Conservation (phyloP, 1,284 basidiomycete species). For the Heterobasidion occidentale region DNA sequence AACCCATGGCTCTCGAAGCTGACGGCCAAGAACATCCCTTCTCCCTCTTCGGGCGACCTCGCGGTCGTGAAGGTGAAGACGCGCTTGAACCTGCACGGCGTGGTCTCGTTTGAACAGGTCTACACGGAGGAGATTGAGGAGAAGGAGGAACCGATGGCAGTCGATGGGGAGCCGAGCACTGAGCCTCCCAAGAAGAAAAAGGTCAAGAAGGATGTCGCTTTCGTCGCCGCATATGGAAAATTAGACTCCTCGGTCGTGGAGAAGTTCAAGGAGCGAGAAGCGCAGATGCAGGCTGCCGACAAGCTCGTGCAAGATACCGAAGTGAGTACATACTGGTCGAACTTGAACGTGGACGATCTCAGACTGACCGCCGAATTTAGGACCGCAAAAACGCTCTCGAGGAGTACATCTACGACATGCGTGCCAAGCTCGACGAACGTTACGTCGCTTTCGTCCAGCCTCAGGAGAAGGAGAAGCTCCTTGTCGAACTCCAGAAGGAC, state of each 20-base stretch:
- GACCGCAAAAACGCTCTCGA: conserved; percentile 96
- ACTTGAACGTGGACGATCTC: background rate
- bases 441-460: conserved; percentile 70
- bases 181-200: conserved; percentile 76
- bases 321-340: conserved; percentile 35
- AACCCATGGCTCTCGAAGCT: conserved; percentile 81
- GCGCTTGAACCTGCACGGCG: conserved; percentile 77
- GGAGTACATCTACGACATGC: conserved; percentile 94
- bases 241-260: conserved; percentile 61
- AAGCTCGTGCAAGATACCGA: conserved; percentile 95
- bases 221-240: conserved; percentile 55
- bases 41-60: conserved; percentile 56
- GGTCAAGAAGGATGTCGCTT: conserved; percentile 74
- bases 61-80: conserved; percentile 86
- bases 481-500: conserved; percentile 61
- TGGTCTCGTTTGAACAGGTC: conserved; percentile 78
- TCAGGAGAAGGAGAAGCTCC: conserved; percentile 71
- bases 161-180: conserved; percentile 47
- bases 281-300: conserved; percentile 81
- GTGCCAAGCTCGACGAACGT: conserved; percentile 84
- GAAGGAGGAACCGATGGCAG: conserved; percentile 72
- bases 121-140: conserved; percentile 83
- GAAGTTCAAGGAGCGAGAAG: conserved; percentile 69
- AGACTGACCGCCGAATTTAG: conserved; percentile 28
- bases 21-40: conserved; percentile 73